A percentile compares a stretch with the other conserved stretches of the same genome.
phyloP scores from a whole-genome alignment of 2,329 filamentous ascomycete species.

The Aureobasidium melanogenum region DNA sequence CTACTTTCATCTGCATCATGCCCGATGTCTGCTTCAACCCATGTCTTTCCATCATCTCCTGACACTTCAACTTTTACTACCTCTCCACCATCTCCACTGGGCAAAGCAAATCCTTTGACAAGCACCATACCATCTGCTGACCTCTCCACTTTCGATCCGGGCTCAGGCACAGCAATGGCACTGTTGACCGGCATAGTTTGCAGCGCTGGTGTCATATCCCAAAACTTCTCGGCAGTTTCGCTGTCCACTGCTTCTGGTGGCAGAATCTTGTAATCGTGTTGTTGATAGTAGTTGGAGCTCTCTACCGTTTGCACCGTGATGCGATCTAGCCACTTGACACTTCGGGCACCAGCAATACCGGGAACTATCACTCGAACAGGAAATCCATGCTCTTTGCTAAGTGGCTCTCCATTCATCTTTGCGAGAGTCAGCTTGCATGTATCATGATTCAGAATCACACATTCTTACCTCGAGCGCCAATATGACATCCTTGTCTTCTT shows the following conservation, averaged over 20 bases:
- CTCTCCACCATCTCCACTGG: slow-evolving; percentile 55
- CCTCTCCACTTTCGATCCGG: slow-evolving; percentile 18
- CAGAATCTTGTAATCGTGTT: slow-evolving; percentile 59
- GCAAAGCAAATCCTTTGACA: slow-evolving; percentile 58
- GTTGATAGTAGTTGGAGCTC: slow-evolving; percentile 56
- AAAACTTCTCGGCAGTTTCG: slow-evolving; percentile 51
- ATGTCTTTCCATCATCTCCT: slow-evolving; percentile 53
- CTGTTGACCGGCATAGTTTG: slow-evolving; percentile 62
- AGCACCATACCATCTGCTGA: slow-evolving; percentile 18
- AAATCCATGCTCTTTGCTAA: slow-evolving; percentile 58
- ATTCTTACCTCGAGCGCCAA: slow-evolving; percentile 48
- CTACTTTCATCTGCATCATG: slow-evolving; percentile 42
- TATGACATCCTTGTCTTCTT: slow-evolving; percentile 40
- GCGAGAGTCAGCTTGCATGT: slow-evolving; percentile 27
- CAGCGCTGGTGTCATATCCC: slow-evolving; percentile 45
- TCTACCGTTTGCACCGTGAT: slow-evolving; percentile 59
- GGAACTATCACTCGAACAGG: slow-evolving; percentile 38
- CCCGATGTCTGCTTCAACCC: slow-evolving; percentile 53
- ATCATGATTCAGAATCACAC: slow-evolving; percentile 37
- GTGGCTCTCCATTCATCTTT: slow-evolving; percentile 55
- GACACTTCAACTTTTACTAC: slow-evolving; percentile 61
- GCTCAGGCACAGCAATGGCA: slow-evolving; percentile 45
- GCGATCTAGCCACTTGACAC: slow-evolving; percentile 60
- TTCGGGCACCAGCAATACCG: slow-evolving; percentile 57
- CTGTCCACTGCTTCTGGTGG: slow-evolving; percentile 48